Evolutionary conservation across 1,139 yeast species (phyloP), one percentile per base, ranked within the genome.

Genomic region (Zygosaccharomyces sapae): DNA sequence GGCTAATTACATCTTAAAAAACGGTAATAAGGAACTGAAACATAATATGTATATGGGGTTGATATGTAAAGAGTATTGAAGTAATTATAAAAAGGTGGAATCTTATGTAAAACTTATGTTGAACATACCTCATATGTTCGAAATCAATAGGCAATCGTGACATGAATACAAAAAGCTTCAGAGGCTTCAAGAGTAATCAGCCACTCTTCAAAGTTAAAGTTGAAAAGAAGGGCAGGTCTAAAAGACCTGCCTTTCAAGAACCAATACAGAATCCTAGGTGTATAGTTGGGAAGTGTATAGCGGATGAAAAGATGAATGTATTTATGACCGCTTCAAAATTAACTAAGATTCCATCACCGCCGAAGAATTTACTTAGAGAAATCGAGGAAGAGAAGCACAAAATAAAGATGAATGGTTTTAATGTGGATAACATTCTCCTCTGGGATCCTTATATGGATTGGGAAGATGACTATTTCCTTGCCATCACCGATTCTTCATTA

Each of bases 121-220:
- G 30, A 13, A 38, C 12, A 19, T 18, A 19, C 29, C 19, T 31
- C 6, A 13, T 13, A 24, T 25, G 29, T 38, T 12, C 13, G 33
- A 29, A 12, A 5, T 36, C 1, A 10, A 6, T 1, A 12, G 13
- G 16, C 13, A 7, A 30, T n/a, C 12, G 16, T 22, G 34, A 25
- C 7, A 41, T 40, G 43, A 35, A 36, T 25, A 16, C 34, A 20
- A 41, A 38, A 22, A 18, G 33, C 9, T 34, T 35, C 19, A 36
- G 47, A 31, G 39, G 38, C 6, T 25, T 38, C 9, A 45, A 35
- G 40, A 31, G 37, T 9, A 45, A 29, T 24, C 48, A 46, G 27
- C 51, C 51, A 20, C 20, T 45, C n/a, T 48, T 48, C 27, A 48
- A 43, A 24, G 51, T 48, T n/a, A 13, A 35, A 35, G 22, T 19